phyloP scores from a whole-genome alignment of 2,329 filamentous ascomycete genomes.

The Hypoxylon sp. region DNA sequence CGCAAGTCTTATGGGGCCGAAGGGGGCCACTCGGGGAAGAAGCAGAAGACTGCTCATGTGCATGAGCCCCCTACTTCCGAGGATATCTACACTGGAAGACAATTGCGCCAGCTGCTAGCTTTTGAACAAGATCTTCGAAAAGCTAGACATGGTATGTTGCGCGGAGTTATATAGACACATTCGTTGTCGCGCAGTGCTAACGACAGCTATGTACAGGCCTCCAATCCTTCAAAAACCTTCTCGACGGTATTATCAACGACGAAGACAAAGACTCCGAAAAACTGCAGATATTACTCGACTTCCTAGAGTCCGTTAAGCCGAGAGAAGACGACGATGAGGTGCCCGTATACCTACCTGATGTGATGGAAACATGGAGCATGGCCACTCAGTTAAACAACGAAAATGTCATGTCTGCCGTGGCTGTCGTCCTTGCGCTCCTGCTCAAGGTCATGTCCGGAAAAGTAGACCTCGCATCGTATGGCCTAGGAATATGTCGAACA shows the following conservation, averaged over 20 bases:
- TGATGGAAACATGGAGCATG: constrained; percentile 91
- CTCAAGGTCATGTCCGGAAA: constrained; percentile 80
- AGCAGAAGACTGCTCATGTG: constrained; percentile 62
- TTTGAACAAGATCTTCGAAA: constrained; percentile 77
- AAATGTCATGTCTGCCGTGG: constrained; percentile 80
- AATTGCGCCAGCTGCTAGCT: constrained; percentile 74
- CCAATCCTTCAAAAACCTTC: constrained; percentile 78
- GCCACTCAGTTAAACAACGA: constrained; percentile 84
- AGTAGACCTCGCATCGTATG: constrained; percentile 79
- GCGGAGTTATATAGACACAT: background rate
- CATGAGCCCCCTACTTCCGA: constrained; percentile 70
- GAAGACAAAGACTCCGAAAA: constrained; percentile 62
- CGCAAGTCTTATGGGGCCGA: constrained; percentile 47
- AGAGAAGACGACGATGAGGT: constrained; percentile 65
- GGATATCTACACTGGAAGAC: constrained; percentile 71
- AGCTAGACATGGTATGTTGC: constrained; percentile 71
- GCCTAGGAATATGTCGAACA: constrained; percentile 82
- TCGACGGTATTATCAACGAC: constrained; percentile 72
- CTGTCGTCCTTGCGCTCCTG: constrained; percentile 83
- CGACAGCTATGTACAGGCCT: constrained; percentile 57
- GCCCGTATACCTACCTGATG: constrained; percentile 76
- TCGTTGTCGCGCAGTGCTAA: constrained; percentile 6
- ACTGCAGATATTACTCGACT: constrained; percentile 73
- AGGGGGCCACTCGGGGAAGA: constrained; percentile 61
- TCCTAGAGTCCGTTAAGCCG: constrained; percentile 69